A percentile compares a stretch with the other conserved stretches of the same genome.
Conservation (phyloP, 176 grass and related monocot species). For the Thalia dealbata region DNA sequence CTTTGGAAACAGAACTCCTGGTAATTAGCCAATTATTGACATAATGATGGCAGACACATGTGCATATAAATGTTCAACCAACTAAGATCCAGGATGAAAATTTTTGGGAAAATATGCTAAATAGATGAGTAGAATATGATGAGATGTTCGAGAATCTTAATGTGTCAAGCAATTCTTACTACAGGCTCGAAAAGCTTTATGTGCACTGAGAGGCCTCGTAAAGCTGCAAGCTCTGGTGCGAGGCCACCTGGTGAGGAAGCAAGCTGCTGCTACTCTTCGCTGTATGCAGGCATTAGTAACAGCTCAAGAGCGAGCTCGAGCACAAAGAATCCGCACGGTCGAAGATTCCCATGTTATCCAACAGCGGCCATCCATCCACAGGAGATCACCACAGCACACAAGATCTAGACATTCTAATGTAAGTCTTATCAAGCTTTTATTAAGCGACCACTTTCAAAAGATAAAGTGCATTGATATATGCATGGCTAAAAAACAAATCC, state of each 20-base stretch:
- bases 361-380: conserved; percentile 24
- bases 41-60: too few relatives aligned
- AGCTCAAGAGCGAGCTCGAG: conserved; percentile 55
- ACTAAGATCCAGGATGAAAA: not conserved
- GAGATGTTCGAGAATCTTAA: not conserved
- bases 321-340: conserved; percentile 33
- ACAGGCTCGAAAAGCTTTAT: conserved; percentile 67
- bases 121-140: not conserved
- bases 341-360: conserved; percentile 27
- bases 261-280: conserved; percentile 60
- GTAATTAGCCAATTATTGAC: too few relatives aligned
- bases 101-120: not conserved
- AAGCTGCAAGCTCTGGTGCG: conserved; percentile 79
- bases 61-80: too few relatives aligned
- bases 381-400: conserved; percentile 48
- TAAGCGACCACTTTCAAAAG: not conserved
- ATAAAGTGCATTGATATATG: too few relatives aligned
- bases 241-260: conserved; percentile 75
- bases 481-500: too few relatives aligned
- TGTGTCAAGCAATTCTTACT: not conserved
- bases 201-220: conserved; percentile 74
- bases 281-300: conserved; percentile 73
- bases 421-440: conserved; percentile 11
- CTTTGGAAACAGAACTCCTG: too few relatives aligned
- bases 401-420: conserved; percentile 42